Base-by-base conservation (phyloP, 2,329 filamentous ascomycete species). In the Hypoxylon sp. region DNA sequence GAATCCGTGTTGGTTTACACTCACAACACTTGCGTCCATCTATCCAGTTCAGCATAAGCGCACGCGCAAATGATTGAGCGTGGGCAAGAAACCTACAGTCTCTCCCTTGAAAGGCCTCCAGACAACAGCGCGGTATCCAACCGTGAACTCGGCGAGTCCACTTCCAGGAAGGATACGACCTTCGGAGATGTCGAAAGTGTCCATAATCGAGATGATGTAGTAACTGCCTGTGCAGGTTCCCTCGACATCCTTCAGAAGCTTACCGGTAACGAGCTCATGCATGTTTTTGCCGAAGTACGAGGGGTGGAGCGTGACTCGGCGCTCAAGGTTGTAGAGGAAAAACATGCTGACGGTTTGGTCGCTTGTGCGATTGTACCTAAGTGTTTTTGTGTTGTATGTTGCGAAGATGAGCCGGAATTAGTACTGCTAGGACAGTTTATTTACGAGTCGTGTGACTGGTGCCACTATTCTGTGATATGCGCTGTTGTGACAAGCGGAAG, bases 41-140 rank as follows among this genome's bases (percentile, higher is more conserved):
- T 96, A 53, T 65, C 29, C 27, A 23, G 60, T 65, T 60, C 61
- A 65, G 63, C 62, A 61, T 36, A 53, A n/a, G n/a, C n/a, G n/a
- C n/a, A n/a, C n/a, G n/a, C n/a, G n/a, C n/a, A n/a, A n/a, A n/a
- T n/a, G n/a, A n/a, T n/a, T n/a, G n/a, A n/a, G n/a, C n/a, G n/a
- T n/a, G 17, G 30, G 27, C 37, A 27, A 45, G 35, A 30, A 53
- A 75, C 88, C 74, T 84, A 96, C 94, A 72, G 94, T 96, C 80
- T 99, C 94, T 67, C 94, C 93, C 74, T 94, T 93, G 79, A 97
- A 99, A 7, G 94, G 94, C 67, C 93, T 85, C 93, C 93, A 99
- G 50, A 99, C 91, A 53, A 99, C 93, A 43, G 94, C 94, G 55
- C 92, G 90, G 71, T 97, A 99, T 65, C 89, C 86, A 36, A 99